Conservation (phyloP, 2,329 filamentous ascomycete genomes). For the Cladophialophora exuberans region DNA sequence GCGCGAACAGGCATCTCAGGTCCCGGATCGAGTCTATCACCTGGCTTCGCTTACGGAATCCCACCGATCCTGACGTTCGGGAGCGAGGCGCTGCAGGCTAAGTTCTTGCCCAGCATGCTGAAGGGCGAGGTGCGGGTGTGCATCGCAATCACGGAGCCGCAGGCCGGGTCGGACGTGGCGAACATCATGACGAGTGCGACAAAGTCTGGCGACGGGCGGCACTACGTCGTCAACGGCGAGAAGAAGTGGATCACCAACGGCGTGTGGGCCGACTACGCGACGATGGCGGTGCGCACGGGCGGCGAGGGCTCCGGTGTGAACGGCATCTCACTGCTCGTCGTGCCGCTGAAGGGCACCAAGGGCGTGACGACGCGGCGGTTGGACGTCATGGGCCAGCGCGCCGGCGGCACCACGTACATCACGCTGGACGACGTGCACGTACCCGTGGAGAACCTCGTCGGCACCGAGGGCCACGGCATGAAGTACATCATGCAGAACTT, state of each 20-base stretch:
- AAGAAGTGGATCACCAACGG: conserved; percentile 81
- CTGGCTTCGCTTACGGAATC: conserved; percentile 72
- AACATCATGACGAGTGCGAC: conserved; percentile 70
- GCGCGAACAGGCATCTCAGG: conserved; percentile 66
- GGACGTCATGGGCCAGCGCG: conserved; percentile 65
- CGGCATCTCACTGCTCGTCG: conserved; percentile 68
- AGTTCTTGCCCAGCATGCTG: conserved; percentile 68
- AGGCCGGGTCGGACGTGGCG: conserved; percentile 73
- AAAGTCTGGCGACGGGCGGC: conserved; percentile 63
- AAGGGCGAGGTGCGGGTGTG: conserved; percentile 68
- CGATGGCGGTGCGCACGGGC: conserved; percentile 72
- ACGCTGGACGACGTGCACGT: conserved; percentile 74
- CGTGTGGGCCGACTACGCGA: conserved; percentile 68
- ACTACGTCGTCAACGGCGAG: conserved; percentile 72
- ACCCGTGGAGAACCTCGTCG: conserved; percentile 69
- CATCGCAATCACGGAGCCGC: conserved; percentile 78
- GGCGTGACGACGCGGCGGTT: conserved; percentile 70
- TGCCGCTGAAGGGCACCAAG: conserved; percentile 66
- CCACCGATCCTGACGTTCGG: conserved; percentile 73
- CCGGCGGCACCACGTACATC: conserved; percentile 72
- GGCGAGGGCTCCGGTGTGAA: conserved; percentile 62
- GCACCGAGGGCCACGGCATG: conserved; percentile 69
- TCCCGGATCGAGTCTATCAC: conserved; percentile 59
- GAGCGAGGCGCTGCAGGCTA: conserved; percentile 62
- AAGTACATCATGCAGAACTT: conserved; percentile 77